Evolutionary conservation across 2,329 filamentous ascomycete genomes (phyloP).

Genomic region (Setomelanomma holmii): DNA sequence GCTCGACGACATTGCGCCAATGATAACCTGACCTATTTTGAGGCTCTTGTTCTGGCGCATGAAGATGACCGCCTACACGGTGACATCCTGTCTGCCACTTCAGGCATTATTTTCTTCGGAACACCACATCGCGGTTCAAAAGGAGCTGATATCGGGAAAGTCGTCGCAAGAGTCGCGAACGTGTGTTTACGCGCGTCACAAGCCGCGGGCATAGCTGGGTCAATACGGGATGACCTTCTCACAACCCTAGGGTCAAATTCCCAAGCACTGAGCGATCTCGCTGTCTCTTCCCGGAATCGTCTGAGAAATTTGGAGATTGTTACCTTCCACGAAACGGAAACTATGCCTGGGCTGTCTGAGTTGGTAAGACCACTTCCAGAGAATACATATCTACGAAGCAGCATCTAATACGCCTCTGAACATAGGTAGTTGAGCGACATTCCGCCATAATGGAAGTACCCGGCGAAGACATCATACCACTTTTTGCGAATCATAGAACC

Average conservation of each 20-base stretch:
- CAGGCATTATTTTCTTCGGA: slow-evolving; percentile 25
- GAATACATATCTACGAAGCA: slow-evolving; percentile 4
- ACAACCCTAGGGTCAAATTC: slow-evolving; percentile 18
- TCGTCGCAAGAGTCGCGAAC: slow-evolving; percentile 20
- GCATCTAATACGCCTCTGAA: slow-evolving; percentile 4
- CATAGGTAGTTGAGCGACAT: slow-evolving; percentile 25
- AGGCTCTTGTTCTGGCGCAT: slow-evolving; percentile 28
- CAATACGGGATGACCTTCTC: slow-evolving; percentile 21
- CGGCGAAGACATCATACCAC: slow-evolving; percentile 21
- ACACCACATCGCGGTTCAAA: slow-evolving; percentile 27
- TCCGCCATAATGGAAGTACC: slow-evolving; percentile 28
- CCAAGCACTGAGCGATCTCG: slow-evolving; percentile 12
- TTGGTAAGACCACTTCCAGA: slow-evolving; percentile 19
- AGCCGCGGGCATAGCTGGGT: slow-evolving; percentile 14
- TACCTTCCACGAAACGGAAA: slow-evolving; percentile 23
- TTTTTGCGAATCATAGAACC: slow-evolving; percentile 24
- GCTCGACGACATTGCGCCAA: slow-evolving; percentile 1
- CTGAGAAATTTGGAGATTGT: slow-evolving; percentile 16
- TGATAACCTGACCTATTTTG: slow-evolving; percentile 9
- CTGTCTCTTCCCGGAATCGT: slow-evolving; percentile 18
- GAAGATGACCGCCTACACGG: slow-evolving; percentile 16
- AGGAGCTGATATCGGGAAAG: slow-evolving; percentile 20
- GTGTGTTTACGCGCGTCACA: slow-evolving; percentile 15
- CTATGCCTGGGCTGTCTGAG: slow-evolving; percentile 9
- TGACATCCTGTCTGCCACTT: slow-evolving; percentile 19